A percentile compares a stretch with the other conserved stretches of the same genome.
These are phyloP conservation scores for Podosphaera xanthii DNA, from an alignment of 2,329 filamentous ascomycete genomes.

Conservation along the genomic window DNA sequence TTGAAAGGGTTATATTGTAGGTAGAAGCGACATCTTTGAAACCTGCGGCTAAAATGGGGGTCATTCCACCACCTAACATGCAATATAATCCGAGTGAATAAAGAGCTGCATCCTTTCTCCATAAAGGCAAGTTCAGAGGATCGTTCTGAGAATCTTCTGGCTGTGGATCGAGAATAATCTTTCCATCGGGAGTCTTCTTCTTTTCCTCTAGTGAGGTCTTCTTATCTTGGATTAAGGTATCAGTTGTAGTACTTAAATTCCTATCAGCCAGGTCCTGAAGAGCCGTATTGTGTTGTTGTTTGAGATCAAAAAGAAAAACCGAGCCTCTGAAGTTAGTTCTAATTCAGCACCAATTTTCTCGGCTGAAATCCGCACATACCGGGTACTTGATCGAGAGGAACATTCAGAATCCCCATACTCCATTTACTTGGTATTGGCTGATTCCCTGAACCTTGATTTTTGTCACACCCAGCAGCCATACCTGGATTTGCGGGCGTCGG, in stretches of 20 bases:
- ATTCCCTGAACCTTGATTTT: not conserved
- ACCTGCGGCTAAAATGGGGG: slow-evolving; percentile 69
- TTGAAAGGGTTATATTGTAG: slow-evolving; percentile 42
- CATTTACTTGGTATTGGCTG: slow-evolving; percentile 18
- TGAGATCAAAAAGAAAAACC: slow-evolving; percentile 29
- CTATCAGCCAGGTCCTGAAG: slow-evolving; percentile 32
- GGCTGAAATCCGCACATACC: slow-evolving; percentile 25
- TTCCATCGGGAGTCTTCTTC: slow-evolving; percentile 62
- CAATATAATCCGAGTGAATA: slow-evolving; percentile 76
- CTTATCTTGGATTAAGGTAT: slow-evolving; percentile 4
- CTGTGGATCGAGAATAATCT: slow-evolving; percentile 74
- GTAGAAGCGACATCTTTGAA: slow-evolving; percentile 57
- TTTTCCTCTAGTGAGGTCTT: slow-evolving; percentile 18
- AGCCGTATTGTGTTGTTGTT: slow-evolving; percentile 35
- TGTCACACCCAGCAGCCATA: not conserved
- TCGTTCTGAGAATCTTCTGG: slow-evolving; percentile 81
- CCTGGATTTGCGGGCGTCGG: not conserved
- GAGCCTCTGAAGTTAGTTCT: slow-evolving; percentile 23
- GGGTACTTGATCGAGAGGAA: slow-evolving; percentile 61
- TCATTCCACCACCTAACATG: slow-evolving; percentile 83
- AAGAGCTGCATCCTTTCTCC: slow-evolving; percentile 59
- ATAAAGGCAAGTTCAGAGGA: slow-evolving; percentile 72
- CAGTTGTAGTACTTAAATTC: slow-evolving; percentile 29
- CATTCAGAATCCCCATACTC: slow-evolving; percentile 49
- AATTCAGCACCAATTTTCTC: not conserved